These are phyloP conservation scores for Aurifilum marmelostoma DNA, from an alignment of 2,329 filamentous ascomycete genomes.

Conservation along the genomic window DNA sequence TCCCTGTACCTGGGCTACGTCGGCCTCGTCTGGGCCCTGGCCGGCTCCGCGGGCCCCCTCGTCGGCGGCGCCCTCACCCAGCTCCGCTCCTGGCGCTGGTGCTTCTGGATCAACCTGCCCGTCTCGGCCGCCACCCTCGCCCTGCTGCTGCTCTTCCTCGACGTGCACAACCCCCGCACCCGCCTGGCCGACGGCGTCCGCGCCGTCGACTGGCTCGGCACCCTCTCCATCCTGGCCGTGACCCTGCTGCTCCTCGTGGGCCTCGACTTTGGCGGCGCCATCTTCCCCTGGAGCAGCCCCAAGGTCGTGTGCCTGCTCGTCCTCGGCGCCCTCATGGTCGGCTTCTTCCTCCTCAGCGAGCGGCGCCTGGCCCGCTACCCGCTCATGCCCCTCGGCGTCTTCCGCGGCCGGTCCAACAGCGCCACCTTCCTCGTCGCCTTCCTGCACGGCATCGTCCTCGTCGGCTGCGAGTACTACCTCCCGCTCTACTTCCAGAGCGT, in stretches of 20 bases:
- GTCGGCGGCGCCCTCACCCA: conserved; percentile 34
- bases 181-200: conserved; percentile 61
- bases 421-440: conserved; percentile 51
- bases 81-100: conserved; percentile 34
- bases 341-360: conserved; percentile 60
- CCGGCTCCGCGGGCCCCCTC: conserved; percentile 32
- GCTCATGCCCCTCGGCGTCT: conserved; percentile 64
- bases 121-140: conserved; percentile 30
- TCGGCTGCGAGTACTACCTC: conserved; percentile 66
- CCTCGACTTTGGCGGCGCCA: conserved; percentile 67
- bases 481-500: conserved; percentile 71
- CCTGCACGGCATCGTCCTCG: conserved; percentile 55
- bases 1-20: conserved; percentile 32
- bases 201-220: conserved; percentile 63
- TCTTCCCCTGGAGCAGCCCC: conserved; percentile 61
- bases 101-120: conserved; percentile 35
- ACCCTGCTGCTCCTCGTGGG: conserved; percentile 69
- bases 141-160: conserved; percentile 36
- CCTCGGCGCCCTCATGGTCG: conserved; percentile 53
- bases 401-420: conserved; percentile 55
- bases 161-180: conserved; percentile 64
- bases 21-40: conserved; percentile 56
- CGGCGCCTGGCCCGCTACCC: conserved; percentile 63
- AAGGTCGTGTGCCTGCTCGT: conserved; percentile 62
- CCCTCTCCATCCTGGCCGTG: conserved; percentile 60